Conservation (phyloP, 2,329 filamentous ascomycete genomes). For the Colletotrichum lupini region DNA sequence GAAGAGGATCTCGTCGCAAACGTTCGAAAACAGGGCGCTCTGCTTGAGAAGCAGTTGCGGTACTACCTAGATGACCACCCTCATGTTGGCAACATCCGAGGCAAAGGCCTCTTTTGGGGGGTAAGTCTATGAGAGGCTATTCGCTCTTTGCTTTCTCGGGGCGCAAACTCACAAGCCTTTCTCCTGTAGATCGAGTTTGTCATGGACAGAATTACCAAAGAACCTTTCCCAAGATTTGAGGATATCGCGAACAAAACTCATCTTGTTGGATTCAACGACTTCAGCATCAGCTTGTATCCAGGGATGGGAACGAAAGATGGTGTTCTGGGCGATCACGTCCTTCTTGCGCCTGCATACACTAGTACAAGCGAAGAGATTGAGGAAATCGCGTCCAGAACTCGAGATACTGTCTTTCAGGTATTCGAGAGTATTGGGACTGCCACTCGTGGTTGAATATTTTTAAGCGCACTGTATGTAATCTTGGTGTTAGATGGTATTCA, state of each 20-base stretch:
- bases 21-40: constrained; percentile 62
- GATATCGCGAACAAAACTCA: constrained; percentile 39
- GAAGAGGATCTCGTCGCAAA: constrained; percentile 69
- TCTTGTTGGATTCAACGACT: constrained; percentile 52
- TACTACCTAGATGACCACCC: constrained; percentile 39
- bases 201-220: constrained; percentile 40
- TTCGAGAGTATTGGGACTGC: constrained; percentile 13
- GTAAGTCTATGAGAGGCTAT: constrained; percentile 17
- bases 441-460: not conserved
- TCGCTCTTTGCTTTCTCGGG: not conserved
- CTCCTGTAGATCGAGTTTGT: constrained; percentile 42
- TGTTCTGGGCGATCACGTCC: constrained; percentile 38
- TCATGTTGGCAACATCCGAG: constrained; percentile 44
- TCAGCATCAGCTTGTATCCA: constrained; percentile 60
- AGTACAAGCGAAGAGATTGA: constrained; percentile 29
- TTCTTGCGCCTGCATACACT: constrained; percentile 37
- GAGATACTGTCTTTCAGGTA: constrained; percentile 23
- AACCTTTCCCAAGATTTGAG: constrained; percentile 45
- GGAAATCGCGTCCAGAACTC: constrained; percentile 36
- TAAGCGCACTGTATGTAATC: not conserved
- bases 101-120: constrained; percentile 45
- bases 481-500: too few species aligned
- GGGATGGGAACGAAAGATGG: constrained; percentile 41
- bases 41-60: constrained; percentile 35
- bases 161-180: too few species aligned